Percentiles rank a stretch among this genome's conserved stretches.
Conservation (phyloP, 2,329 filamentous ascomycete species). For the Pestalotiopsis sp. region DNA sequence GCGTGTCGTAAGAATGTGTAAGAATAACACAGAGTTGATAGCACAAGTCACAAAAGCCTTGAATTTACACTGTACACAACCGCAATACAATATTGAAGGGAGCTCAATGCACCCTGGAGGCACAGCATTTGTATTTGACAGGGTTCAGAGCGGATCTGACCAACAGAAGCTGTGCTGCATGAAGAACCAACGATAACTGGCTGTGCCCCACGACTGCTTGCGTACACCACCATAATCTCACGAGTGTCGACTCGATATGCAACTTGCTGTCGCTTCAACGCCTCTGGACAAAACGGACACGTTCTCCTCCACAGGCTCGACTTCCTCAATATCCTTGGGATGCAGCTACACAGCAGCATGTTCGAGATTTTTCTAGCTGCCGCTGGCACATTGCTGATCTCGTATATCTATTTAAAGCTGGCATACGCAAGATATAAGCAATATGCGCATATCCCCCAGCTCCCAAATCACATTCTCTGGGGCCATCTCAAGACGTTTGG, state of each 20-base stretch:
- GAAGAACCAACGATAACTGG: not conserved
- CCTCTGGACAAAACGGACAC: not conserved
- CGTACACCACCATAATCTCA: no score
- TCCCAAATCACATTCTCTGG: not conserved
- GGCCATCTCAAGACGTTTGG: constrained; percentile 6
- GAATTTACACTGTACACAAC: no score
- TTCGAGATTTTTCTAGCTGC: not conserved
- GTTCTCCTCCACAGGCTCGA: not conserved
- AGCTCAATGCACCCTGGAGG: no score
- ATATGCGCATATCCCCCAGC: constrained; percentile 5
- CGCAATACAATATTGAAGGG: no score
- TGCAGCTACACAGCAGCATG: not conserved
- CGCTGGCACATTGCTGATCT: not conserved
- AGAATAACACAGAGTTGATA: no score
- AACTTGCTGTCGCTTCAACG: not conserved
- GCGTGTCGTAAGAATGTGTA: no score
- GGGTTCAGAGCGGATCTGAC: not conserved
- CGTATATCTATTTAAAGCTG: not conserved
- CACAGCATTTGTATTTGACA: no score
- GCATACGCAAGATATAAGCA: not conserved
- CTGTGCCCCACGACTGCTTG: not conserved
- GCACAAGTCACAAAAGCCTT: no score
- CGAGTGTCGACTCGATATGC: no score
- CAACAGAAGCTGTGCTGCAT: not conserved
- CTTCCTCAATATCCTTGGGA: not conserved